phyloP scores from a whole-genome alignment of 2,329 filamentous ascomycete species.

The Verticillium longisporum region DNA sequence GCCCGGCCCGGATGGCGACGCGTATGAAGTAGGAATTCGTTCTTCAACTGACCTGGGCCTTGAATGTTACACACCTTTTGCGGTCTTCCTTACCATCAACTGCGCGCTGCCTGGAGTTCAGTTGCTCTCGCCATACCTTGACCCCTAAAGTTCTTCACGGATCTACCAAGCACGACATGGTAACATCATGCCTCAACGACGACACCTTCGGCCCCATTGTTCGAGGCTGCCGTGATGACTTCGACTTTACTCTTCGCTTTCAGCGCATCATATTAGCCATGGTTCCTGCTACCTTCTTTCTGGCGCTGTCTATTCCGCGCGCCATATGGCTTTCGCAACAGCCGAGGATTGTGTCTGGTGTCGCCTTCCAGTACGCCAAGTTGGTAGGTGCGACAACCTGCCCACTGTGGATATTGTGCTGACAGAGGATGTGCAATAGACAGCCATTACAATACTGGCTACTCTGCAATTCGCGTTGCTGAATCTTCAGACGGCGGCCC shows the following conservation, averaged over 20 bases:
- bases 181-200: constrained; percentile 19
- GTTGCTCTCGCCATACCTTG: too few relatives aligned
- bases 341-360: constrained; percentile 21
- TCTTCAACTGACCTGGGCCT: too few relatives aligned
- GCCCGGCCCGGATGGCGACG: too few relatives aligned
- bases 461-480: constrained; percentile 24
- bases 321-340: constrained; percentile 18
- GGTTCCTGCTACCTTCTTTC: constrained; percentile 26
- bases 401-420: background rate
- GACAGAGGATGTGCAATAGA: background rate
- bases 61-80: too few relatives aligned
- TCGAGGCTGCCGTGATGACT: constrained; percentile 30
- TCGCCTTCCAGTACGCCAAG: constrained; percentile 19
- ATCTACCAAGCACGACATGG: background rate
- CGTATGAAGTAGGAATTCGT: too few relatives aligned
- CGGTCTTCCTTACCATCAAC: too few relatives aligned
- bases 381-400: background rate
- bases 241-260: constrained; percentile 37
- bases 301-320: constrained; percentile 22
- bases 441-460: constrained; percentile 16
- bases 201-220: constrained; percentile 28
- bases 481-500: constrained; percentile 17
- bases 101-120: too few relatives aligned
- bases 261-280: constrained; percentile 32
- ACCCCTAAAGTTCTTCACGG: too few relatives aligned